These are phyloP conservation scores for Monascus ruber DNA, from an alignment of 2,329 filamentous ascomycete species.

Conservation along the genomic window DNA sequence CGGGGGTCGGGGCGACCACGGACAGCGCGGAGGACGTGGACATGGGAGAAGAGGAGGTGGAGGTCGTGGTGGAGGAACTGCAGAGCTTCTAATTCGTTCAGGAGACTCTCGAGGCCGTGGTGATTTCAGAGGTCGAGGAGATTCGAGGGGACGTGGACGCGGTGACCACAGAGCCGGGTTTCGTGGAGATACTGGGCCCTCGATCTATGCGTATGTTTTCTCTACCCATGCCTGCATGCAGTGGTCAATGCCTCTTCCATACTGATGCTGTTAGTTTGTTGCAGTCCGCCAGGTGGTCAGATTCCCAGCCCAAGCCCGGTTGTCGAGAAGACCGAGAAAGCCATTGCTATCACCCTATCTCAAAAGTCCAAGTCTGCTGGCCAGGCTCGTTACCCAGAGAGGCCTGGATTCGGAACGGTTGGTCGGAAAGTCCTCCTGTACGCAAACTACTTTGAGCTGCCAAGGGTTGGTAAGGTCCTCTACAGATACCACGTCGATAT, in stretches of 20 bases:
- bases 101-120: slow-evolving; percentile 9
- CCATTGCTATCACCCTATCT: slow-evolving; percentile 13
- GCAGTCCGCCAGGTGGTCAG: slow-evolving; percentile 11
- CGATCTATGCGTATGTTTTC: slow-evolving; percentile 21
- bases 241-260: not conserved
- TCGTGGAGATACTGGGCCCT: slow-evolving; percentile 7
- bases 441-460: slow-evolving; percentile 30
- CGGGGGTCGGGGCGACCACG: slow-evolving; percentile 10
- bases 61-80: slow-evolving; percentile 15
- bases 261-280: not conserved
- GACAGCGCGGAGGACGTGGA: slow-evolving; percentile 7
- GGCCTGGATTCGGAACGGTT: slow-evolving; percentile 27
- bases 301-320: slow-evolving; percentile 10
- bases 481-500: slow-evolving; percentile 33
- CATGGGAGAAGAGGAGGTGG: slow-evolving; percentile 12
- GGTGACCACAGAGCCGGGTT: slow-evolving; percentile 1
- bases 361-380: slow-evolving; percentile 8
- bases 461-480: slow-evolving; percentile 24
- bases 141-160: slow-evolving; percentile 6
- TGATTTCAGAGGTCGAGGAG: slow-evolving; percentile 7
- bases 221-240: not conserved
- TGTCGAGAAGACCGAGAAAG: slow-evolving; percentile 18
- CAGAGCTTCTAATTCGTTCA: slow-evolving; percentile 13
- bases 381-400: slow-evolving; percentile 17
- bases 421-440: slow-evolving; percentile 22